Percentiles rank a stretch among this genome's conserved stretches.
phyloP scores from a whole-genome alignment of 2,329 filamentous ascomycete genomes.

The Penicillium janthinellum region DNA sequence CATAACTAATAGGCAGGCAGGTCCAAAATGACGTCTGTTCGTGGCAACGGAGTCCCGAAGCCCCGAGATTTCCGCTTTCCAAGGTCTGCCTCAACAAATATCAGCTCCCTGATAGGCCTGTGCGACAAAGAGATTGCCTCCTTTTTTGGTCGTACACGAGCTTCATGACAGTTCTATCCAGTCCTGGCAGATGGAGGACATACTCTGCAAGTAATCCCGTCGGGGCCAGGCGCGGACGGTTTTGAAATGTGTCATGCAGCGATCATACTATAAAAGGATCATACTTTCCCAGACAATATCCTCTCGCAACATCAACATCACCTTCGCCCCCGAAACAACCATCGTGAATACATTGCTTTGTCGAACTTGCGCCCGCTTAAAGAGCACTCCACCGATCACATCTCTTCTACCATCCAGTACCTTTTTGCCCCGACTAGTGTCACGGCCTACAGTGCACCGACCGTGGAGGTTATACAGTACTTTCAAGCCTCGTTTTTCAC shows the following conservation, averaged over 20 bases:
- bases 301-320: background rate
- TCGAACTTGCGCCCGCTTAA: background rate
- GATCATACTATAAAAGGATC: slow-evolving; percentile 9
- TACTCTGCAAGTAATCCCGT: background rate
- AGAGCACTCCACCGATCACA: background rate
- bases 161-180: background rate
- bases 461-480: background rate
- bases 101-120: slow-evolving; percentile 18
- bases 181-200: background rate
- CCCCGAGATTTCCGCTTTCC: slow-evolving; percentile 16
- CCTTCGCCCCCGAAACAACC: background rate
- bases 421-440: slow-evolving; percentile 4
- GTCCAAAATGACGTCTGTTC: slow-evolving; percentile 20
- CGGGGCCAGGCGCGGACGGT: background rate
- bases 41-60: slow-evolving; percentile 11
- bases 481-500: background rate
- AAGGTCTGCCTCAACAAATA: background rate
- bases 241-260: slow-evolving; percentile 3
- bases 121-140: background rate
- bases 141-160: background rate
- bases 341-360: background rate
- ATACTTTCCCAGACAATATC: background rate
- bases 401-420: background rate
- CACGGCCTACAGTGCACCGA: background rate
- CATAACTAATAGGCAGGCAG: background rate